phyloP scores from a whole-genome alignment of 75 land plant species.

The Gnetum montanum region DNA sequence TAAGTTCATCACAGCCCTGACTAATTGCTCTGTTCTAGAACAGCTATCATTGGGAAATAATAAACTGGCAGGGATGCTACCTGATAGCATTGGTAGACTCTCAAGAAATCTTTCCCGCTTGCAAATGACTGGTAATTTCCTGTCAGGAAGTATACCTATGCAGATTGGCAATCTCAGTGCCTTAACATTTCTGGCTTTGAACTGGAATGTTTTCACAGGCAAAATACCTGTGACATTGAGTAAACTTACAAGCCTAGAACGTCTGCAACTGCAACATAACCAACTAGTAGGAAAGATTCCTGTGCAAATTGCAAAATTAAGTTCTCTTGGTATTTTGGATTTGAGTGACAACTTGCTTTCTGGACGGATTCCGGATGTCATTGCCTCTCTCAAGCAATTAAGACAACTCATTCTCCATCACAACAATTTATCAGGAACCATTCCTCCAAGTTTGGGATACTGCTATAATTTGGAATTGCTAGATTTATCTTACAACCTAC shows the following conservation, averaged over 20 bases:
- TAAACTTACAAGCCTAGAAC: constrained; percentile 5
- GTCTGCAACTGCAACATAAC: constrained; percentile 18
- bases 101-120: not conserved
- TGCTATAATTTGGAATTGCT: constrained; percentile 12
- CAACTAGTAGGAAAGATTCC: constrained; percentile 20
- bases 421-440: constrained; percentile 27
- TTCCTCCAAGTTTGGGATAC: constrained; percentile 20
- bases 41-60: not conserved
- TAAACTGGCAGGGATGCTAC: constrained; percentile 2
- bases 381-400: constrained; percentile 14
- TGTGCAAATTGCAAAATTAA: constrained; percentile 24
- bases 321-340: constrained; percentile 4
- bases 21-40: constrained; percentile 3
- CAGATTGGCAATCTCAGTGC: constrained; percentile 15
- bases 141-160: constrained; percentile 10
- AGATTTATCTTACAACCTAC: constrained; percentile 13
- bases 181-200: constrained; percentile 15
- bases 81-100: not conserved
- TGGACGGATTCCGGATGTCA: constrained; percentile 8
- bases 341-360: constrained; percentile 1
- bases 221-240: constrained; percentile 7
- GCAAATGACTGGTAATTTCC: not conserved
- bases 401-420: constrained; percentile 20
- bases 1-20: not conserved
- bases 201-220: constrained; percentile 14